Evolutionary conservation across 495 filamentous ascomycete genomes (phyloP).

Genomic region (Penicillium parvum): DNA sequence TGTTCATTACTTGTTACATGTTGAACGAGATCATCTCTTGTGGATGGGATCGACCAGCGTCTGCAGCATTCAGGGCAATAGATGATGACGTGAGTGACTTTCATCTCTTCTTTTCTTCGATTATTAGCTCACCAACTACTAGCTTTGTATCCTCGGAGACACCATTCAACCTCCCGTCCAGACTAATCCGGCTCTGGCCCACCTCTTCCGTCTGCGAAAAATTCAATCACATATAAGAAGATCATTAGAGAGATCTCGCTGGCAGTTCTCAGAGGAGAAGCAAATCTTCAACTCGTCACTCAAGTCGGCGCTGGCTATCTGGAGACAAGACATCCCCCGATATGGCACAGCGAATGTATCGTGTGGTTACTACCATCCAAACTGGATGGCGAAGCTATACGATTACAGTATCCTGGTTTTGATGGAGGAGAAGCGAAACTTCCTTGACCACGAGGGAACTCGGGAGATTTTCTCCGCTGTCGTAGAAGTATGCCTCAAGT

Average conservation of each 20-base stretch:
- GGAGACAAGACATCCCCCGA: constrained; percentile 31
- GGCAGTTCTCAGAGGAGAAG: constrained; percentile 12
- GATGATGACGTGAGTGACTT: constrained; percentile 29
- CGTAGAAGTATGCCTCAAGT: constrained; percentile 28
- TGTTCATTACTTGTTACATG: constrained; percentile 36
- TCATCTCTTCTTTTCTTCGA: neutral
- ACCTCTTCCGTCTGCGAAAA: constrained; percentile 30
- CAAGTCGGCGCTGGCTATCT: constrained; percentile 26
- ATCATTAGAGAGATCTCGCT: constrained; percentile 14
- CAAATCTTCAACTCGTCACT: constrained; percentile 15
- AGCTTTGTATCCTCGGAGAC: constrained; percentile 28
- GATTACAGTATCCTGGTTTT: constrained; percentile 32
- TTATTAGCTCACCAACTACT: constrained; percentile 1
- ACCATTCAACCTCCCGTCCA: constrained; percentile 19
- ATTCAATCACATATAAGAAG: constrained; percentile 31
- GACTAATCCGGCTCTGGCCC: constrained; percentile 23
- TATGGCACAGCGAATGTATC: constrained; percentile 22
- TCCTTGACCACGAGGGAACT: constrained; percentile 23
- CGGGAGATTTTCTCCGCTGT: constrained; percentile 27
- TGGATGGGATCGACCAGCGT: constrained; percentile 31
- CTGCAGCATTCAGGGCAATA: constrained; percentile 22
- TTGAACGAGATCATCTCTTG: constrained; percentile 32
- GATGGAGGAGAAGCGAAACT: constrained; percentile 26
- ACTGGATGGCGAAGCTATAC: constrained; percentile 33
- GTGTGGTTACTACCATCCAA: constrained; percentile 25